Percentiles rank a stretch among this genome's conserved stretches.
These are phyloP conservation scores for Boletales sp. DNA, from an alignment of 768 basidiomycete species.

Conservation along the genomic window DNA sequence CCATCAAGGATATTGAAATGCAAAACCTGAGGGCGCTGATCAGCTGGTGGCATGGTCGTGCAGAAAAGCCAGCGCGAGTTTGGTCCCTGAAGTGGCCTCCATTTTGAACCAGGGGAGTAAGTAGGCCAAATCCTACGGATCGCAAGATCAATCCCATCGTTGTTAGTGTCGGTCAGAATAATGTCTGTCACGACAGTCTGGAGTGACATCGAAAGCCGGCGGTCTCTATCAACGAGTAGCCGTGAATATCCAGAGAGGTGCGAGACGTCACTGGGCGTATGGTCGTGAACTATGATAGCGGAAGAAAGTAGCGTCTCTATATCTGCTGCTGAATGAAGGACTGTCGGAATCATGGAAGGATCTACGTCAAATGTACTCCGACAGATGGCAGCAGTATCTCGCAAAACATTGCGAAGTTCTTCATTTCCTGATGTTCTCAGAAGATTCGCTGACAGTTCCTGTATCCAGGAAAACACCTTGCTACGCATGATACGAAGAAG, in stretches of 20 bases:
- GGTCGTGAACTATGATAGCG: conserved; percentile 29
- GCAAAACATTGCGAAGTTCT: conserved; percentile 5
- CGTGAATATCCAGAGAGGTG: conserved; percentile 7
- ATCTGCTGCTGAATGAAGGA: conserved; percentile 24
- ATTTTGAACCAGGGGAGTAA: conserved; percentile 25
- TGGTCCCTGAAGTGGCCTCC: conserved; percentile 17
- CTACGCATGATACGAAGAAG: conserved; percentile 31
- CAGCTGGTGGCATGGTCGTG: conserved; percentile 14
- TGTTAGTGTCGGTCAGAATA: conserved; percentile 6
- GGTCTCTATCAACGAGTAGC: conserved; percentile 29
- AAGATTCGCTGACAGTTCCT: conserved; percentile 25
- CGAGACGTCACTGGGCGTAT: conserved; percentile 16
- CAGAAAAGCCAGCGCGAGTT: conserved; percentile 30
- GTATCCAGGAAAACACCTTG: conserved; percentile 34
- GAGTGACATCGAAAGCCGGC: conserved; percentile 30
- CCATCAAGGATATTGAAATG: conserved; percentile 41
- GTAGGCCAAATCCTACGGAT: conserved; percentile 28
- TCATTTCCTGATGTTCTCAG: background rate
- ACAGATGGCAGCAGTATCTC: conserved; percentile 19
- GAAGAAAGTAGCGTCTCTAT: conserved; percentile 32
- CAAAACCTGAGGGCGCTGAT: conserved; percentile 24
- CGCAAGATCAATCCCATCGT: conserved; percentile 30
- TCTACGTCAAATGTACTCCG: conserved; percentile 30
- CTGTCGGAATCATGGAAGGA: background rate
- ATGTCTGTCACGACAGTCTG: conserved; percentile 14